Evolutionary conservation across 805 yeast genomes (phyloP), one percentile per base, ranked within the genome.

Genomic region (Myxozyma nipponensis): DNA sequence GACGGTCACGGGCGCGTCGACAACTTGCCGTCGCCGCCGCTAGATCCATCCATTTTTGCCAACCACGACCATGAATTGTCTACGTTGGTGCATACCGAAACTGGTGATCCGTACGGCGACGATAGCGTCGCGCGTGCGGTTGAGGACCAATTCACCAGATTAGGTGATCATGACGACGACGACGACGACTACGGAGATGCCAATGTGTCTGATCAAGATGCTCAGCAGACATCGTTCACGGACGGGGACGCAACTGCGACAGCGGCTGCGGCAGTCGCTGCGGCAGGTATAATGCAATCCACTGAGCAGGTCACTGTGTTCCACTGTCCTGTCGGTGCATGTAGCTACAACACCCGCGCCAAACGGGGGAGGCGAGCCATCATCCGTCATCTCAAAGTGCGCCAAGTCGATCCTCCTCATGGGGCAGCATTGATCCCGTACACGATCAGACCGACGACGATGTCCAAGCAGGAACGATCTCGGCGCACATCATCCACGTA

Each of bases 321-420:
- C 36, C 57, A 47, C 35, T 54, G 58, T 30, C 58, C 58, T 3
- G 58, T 54, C 15, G 44, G 51, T 10, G 22, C 24, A 6, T 54
- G 58, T 39, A 23, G 39, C 17, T 41, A 49, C 23, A 54, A 51
- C 21, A 54, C 58, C 7, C 42, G 47, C 35, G 58, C 58, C 19
- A 53, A 54, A 26, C 49, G 58, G 5, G 57, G 57, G n/a, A 39
- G 56, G 7, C 52, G 58, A 9, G 58, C 58, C 9, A 52, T 54
- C 13, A 15, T 54, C 37, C 46, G 57, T 17, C 58, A 54, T 47
- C 42, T 54, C 25, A 25, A 32, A 10, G 22, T 46, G 19, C 46
- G 47, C 19, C 22, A 42, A 4, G 52, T 47, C 26, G 40, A 41
- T 18, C 21, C 36, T 18, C n/a, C 6, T 7, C 38, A 35, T 35